Conservation (phyloP, 1,284 basidiomycete species). For the Earliella scabrosa region DNA sequence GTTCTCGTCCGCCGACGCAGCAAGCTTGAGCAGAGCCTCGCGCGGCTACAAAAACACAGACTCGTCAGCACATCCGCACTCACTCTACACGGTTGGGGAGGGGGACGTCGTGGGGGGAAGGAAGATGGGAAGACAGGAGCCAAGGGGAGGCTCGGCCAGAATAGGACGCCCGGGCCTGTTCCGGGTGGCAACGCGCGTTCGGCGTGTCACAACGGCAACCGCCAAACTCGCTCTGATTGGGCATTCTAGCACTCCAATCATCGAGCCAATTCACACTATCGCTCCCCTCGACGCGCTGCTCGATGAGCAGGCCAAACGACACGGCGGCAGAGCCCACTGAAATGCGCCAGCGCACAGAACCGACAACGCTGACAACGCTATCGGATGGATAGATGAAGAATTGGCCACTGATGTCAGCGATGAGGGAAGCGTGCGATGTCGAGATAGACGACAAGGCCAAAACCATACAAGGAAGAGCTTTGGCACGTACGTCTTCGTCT, state of each 20-base stretch:
- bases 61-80: constrained; percentile 26
- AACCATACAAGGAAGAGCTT: constrained; percentile 12
- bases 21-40: constrained; percentile 95
- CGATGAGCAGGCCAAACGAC: constrained; percentile 9
- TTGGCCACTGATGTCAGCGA: constrained; percentile 20
- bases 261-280: constrained; percentile 11
- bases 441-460: constrained; percentile 18
- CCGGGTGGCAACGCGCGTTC: constrained; percentile 30
- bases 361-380: constrained; percentile 9
- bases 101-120: constrained; percentile 20
- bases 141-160: constrained; percentile 26
- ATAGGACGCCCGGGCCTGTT: constrained; percentile 25
- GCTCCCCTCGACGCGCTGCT: constrained; percentile 1
- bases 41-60: constrained; percentile 70
- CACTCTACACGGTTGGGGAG: constrained; percentile 7
- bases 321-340: neutral
- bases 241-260: constrained; percentile 9
- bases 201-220: constrained; percentile 30
- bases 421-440: constrained; percentile 18
- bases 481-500: constrained; percentile 87
- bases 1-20: constrained; percentile 71
- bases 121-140: constrained; percentile 22
- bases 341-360: neutral
- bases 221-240: constrained; percentile 23
- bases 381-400: constrained; percentile 21